phyloP scores from a whole-genome alignment of 108 stramenopile genomes.

The Hondaea fermentalgiana region DNA sequence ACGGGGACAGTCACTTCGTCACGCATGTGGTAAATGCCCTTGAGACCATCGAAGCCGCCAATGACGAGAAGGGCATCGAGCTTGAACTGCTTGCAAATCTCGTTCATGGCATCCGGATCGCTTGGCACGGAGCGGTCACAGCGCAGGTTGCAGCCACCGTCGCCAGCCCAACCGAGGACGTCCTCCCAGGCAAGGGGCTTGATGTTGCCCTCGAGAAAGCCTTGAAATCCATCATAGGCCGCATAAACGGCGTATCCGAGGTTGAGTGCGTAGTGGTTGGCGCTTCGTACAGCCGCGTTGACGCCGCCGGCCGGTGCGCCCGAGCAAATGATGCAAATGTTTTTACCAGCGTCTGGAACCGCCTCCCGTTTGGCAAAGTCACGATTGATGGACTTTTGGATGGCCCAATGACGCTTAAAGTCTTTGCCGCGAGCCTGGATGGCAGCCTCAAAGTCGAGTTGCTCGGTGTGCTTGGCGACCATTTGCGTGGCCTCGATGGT shows the following conservation, averaged over 20 bases:
- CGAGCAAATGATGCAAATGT: neutral
- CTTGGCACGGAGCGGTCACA: neutral
- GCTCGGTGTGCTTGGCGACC: neutral
- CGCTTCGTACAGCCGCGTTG: neutral
- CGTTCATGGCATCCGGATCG: neutral
- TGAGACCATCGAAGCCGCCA: conserved; percentile 8
- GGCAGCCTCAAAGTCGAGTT: neutral
- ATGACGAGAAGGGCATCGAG: neutral
- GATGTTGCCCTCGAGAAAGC: neutral
- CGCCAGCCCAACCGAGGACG: conserved; percentile 1
- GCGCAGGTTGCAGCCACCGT: neutral
- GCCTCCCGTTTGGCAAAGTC: neutral
- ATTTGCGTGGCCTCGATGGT: conserved; percentile 1
- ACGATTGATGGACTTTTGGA: neutral
- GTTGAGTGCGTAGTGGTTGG: neutral
- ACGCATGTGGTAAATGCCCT: conserved; percentile 6
- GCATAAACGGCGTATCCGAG: neutral
- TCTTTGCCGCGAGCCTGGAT: neutral
- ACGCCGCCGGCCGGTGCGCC: conserved; percentile 10
- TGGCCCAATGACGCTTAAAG: neutral
- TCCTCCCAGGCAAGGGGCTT: neutral
- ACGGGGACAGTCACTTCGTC: neutral
- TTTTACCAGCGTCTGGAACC: neutral
- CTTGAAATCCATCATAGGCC: neutral
- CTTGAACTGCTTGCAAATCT: neutral